Percentiles rank a stretch among this genome's conserved stretches.
These are phyloP conservation scores for Tulasnella sp. DNA, from an alignment of 768 basidiomycete genomes.

Conservation along the genomic window DNA sequence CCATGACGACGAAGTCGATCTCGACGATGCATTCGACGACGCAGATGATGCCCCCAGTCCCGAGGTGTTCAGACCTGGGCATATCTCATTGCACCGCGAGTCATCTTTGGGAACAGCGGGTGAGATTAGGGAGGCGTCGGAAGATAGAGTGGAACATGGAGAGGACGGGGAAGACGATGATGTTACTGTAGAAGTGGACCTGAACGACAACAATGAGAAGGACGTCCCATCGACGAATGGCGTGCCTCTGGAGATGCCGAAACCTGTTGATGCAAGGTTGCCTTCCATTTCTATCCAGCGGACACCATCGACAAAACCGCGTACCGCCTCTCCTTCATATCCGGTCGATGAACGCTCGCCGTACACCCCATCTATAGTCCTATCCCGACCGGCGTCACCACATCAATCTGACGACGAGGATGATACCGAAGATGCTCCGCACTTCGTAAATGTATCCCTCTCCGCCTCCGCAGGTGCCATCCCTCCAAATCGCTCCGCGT, in stretches of 20 bases:
- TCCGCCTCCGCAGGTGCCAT: background rate
- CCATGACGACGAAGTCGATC: background rate
- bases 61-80: background rate
- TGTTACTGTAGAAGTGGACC: background rate
- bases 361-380: conserved; percentile 10
- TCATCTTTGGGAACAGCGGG: background rate
- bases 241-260: background rate
- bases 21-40: conserved; percentile 13
- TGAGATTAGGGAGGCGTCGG: background rate
- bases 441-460: background rate
- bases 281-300: background rate
- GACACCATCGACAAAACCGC: background rate
- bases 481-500: background rate
- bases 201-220: background rate
- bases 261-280: background rate
- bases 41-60: background rate
- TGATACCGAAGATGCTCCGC: background rate
- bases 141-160: background rate
- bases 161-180: background rate
- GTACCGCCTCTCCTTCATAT: background rate
- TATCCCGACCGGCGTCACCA: background rate
- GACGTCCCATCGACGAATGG: background rate
- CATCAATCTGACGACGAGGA: background rate
- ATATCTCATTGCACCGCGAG: conserved; percentile 6
- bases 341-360: background rate